Base-by-base conservation (phyloP, 805 yeast genomes). In the Saturnispora sekii region DNA sequence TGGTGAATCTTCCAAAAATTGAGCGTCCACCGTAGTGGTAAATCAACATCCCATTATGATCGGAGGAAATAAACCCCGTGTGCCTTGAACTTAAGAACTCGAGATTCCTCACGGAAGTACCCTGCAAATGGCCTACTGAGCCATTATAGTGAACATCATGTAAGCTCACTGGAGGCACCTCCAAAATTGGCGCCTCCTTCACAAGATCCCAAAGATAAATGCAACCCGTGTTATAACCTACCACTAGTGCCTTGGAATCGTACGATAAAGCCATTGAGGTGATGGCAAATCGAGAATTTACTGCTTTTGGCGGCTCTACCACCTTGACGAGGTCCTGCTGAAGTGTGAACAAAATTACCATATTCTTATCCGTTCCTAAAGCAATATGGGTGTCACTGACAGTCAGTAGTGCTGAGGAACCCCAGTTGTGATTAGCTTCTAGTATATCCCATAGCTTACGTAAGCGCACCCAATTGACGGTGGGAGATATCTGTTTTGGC, bases 351-450 rank as follows among this genome's bases (percentile, higher is more conserved):
- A 83, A 67, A 5, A 84, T 60, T 0, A 86, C 65, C 32, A 60
- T 64, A 1, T 95, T 95, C 41, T 72, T 73, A 0, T 72, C 54
- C 0, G 96, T 88, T 2, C 95, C 96, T 7, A 88, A 53, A 0
- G 77, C 77, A 7, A 82, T 65, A 30, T 70, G 53, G 7, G 34
- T 35, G 31, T 67, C 71, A 9, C 74, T 68, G 0, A 73, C 65
- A 0, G 67, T 58, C 11, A 77, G 53, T 21, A 68, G 58, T 0
- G 74, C 64, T 0, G 81, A 77, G 2, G 70, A 67, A 0, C 90
- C 89, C 8, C 48, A 48, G 9, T 53, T 36, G 10, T 34, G 38
- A 35, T 54, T 53, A 1, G 49, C 54, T 6, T 53, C 36, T 2
- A 56, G 43, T 39, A 44, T 44, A 7, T 52, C 50, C 0, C 59